phyloP scores from a whole-genome alignment of 140 eudicot genomes.

The Anethum foeniculum region DNA sequence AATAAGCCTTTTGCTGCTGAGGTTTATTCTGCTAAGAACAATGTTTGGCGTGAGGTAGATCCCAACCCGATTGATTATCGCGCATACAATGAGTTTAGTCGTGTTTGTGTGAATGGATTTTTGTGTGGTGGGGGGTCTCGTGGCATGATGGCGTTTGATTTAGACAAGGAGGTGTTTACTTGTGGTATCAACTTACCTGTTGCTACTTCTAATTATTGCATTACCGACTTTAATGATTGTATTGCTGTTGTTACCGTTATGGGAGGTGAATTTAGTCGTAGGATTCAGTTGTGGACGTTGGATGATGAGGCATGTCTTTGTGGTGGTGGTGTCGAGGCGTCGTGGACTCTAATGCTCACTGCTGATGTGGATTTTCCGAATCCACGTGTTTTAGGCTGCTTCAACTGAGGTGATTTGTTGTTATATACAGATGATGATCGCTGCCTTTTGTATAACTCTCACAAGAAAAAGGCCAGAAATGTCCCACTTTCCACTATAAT shows the following conservation, averaged over 20 bases:
- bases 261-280: not conserved
- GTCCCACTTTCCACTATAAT: not conserved
- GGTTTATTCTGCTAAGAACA: not conserved
- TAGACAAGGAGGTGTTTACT: too few species aligned
- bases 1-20: not conserved
- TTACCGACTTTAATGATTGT: not conserved
- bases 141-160: not conserved
- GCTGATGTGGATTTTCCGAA: not conserved
- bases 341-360: too few species aligned
- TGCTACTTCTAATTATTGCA: not conserved
- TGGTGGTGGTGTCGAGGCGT: too few species aligned
- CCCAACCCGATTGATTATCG: too few species aligned
- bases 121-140: not conserved
- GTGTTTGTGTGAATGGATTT: not conserved
- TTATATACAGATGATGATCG: not conserved
- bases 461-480: not conserved
- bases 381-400: not conserved
- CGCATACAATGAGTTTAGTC: not conserved
- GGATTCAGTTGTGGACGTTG: not conserved
- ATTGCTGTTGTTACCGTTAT: not conserved
- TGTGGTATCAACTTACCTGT: not conserved
- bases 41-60: not conserved
- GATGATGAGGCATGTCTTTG: not conserved
- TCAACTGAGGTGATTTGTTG: not conserved
- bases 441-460: not conserved